phyloP scores from a whole-genome alignment of 192 early-diverging fungal genomes.

The Coemansia sp. region DNA sequence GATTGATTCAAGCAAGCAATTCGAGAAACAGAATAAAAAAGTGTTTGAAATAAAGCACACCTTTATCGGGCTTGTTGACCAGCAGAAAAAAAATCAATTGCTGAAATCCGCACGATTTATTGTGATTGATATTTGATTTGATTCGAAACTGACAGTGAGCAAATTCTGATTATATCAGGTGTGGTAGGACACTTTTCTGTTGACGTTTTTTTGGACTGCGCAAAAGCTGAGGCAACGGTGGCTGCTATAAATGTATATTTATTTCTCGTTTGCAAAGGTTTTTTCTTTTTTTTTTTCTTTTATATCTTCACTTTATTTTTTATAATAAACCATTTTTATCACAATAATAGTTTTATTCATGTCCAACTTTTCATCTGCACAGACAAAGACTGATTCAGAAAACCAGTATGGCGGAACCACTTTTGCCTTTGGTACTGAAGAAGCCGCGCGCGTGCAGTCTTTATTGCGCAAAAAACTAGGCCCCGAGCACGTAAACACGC shows the following conservation, averaged over 20 bases:
- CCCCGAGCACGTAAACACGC: conserved; percentile 68
- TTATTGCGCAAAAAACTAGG: conserved; percentile 63
- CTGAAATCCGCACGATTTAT: too few relatives aligned
- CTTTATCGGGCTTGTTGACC: not conserved
- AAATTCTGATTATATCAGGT: too few relatives aligned
- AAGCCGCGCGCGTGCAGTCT: conserved; percentile 19
- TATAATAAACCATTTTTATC: too few relatives aligned
- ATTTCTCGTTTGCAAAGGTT: too few relatives aligned
- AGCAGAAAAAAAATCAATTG: too few relatives aligned
- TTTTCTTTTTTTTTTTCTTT: not conserved
- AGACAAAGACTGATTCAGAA: not conserved
- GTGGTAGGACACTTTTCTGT: too few relatives aligned
- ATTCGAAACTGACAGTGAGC: not conserved
- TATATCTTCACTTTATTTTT: not conserved
- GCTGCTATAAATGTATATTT: too few relatives aligned
- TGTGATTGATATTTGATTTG: not conserved
- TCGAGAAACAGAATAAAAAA: not conserved
- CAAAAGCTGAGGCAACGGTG: too few relatives aligned
- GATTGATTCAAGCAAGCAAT: not conserved
- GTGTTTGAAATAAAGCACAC: not conserved
- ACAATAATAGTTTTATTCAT: not conserved
- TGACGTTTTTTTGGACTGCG: too few relatives aligned
- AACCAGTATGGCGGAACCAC: not conserved
- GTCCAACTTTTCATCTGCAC: not conserved
- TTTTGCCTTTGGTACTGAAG: conserved; percentile 19